A percentile compares a stretch with the other conserved stretches of the same genome.
Conservation (phyloP, 169 alveolate species). For the Eimeria necatrix region DNA sequence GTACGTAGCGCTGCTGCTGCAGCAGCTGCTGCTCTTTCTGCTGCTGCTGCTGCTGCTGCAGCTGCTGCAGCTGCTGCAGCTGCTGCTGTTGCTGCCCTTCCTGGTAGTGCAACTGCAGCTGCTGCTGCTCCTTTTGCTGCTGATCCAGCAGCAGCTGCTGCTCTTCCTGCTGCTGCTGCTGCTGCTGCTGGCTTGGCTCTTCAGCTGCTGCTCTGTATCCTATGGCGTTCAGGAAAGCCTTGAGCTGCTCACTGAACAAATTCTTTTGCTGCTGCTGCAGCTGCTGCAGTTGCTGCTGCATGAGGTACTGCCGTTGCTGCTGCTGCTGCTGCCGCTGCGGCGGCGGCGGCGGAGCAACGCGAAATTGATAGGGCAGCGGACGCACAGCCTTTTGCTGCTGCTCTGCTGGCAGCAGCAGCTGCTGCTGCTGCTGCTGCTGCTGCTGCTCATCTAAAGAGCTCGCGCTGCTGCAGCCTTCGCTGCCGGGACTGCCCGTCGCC, state of each 20-base stretch:
- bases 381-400: neutral
- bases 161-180: too few species aligned
- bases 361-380: neutral
- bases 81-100: neutral
- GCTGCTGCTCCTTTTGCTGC: neutral
- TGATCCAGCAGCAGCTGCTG: too few species aligned
- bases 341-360: neutral
- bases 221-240: neutral
- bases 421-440: neutral
- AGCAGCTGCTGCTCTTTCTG: too few species aligned
- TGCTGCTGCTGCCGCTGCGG: neutral
- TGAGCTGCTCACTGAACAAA: neutral
- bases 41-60: too few species aligned
- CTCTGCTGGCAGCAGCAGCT: neutral
- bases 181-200: too few species aligned
- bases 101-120: neutral
- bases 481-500: too few species aligned
- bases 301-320: neutral
- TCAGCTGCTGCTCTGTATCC: too few species aligned
- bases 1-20: too few species aligned
- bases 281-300: neutral
- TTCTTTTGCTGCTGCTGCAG: neutral
- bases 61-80: neutral
- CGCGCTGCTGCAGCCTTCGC: too few species aligned
- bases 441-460: too few species aligned